Base-by-base conservation (phyloP, 352 stramenopile species). In the Globisporangium middletonii region DNA sequence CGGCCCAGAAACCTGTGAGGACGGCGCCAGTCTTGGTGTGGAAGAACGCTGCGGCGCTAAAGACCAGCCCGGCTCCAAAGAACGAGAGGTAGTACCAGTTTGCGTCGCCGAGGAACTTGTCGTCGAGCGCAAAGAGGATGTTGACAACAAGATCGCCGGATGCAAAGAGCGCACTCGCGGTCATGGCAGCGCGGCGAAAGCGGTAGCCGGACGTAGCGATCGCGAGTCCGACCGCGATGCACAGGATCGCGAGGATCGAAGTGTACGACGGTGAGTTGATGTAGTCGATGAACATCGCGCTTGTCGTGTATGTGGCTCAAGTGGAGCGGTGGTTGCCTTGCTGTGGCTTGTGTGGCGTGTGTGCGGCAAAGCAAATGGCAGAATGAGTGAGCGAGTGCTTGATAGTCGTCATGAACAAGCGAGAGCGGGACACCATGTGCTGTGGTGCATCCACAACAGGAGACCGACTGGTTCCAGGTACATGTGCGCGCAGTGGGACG, bases 141-240 rank as follows among this genome's bases (percentile, higher is more conserved):
- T 13, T 27, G 7, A 26, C 19, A 8, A 27, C 18, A 26, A 27
- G 27, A 12, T 48, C 23, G 35, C 42, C 3, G 27, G 26, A 27
- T 53, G 50, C 51, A 57, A 59, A 57, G 55, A 56, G 55, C 44
- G 58, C 19, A 50, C 38, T 28, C 11, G 16, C n/a, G 49, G 18
- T 19, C 44, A 42, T 42, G 13, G 27, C 38, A 16, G 35, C 19
- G 23, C 13, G 27, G n/a, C 19, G 27, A 19, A 16, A 44, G 38
- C 23, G 48, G 42, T 42, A 44, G 53, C 53, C 53, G 9, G 43
- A 42, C 12, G 12, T 9, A 27, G 49, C 16, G 19, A 48, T 23
- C n/a, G 43, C 18, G 43, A 48, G 43, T 23, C 43, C 43, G 15
- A n/a, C 43, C 12, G 43, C 43, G 43, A 28, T 48, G 18, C 18